Evolutionary conservation across 23 red algal genomes (phyloP).

Genomic region (Agarophyton chilense): DNA sequence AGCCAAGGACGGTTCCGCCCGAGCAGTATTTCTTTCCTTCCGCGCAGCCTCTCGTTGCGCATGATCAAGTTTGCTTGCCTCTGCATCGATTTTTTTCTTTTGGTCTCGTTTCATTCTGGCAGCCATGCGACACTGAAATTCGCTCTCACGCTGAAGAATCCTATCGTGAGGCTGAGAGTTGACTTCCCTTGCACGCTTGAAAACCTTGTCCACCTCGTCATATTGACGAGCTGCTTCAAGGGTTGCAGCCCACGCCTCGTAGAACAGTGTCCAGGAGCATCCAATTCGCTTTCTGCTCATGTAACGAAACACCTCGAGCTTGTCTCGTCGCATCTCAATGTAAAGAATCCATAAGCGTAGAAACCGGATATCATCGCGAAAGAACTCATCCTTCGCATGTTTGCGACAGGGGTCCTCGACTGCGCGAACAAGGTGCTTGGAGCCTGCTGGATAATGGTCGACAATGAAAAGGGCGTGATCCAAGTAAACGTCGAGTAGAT

Average conservation of each 20-base stretch:
- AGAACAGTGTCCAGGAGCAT: slow-evolving; percentile 68
- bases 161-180: slow-evolving; percentile 70
- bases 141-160: slow-evolving; percentile 61
- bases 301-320: slow-evolving; percentile 74
- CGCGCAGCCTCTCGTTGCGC: background rate
- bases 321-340: slow-evolving; percentile 72
- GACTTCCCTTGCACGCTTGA: slow-evolving; percentile 45
- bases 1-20: background rate
- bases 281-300: slow-evolving; percentile 79
- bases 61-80: background rate
- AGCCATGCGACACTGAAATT: slow-evolving; percentile 86
- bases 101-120: slow-evolving; percentile 49
- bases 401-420: slow-evolving; percentile 54
- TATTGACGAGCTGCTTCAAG: slow-evolving; percentile 83
- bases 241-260: slow-evolving; percentile 89
- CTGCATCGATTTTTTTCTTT: slow-evolving; percentile 42
- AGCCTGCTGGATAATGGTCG: slow-evolving; percentile 49
- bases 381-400: slow-evolving; percentile 57
- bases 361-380: slow-evolving; percentile 74
- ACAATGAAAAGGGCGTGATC: slow-evolving; percentile 32
- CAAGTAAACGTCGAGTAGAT: slow-evolving; percentile 5
- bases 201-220: slow-evolving; percentile 67
- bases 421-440: slow-evolving; percentile 13
- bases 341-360: slow-evolving; percentile 89
- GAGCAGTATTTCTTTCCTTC: slow-evolving; percentile 8